Evolutionary conservation across 192 early-diverging fungal genomes (phyloP), one percentile per base, ranked within the genome.

Genomic region (Umbelopsis ramanniana): DNA sequence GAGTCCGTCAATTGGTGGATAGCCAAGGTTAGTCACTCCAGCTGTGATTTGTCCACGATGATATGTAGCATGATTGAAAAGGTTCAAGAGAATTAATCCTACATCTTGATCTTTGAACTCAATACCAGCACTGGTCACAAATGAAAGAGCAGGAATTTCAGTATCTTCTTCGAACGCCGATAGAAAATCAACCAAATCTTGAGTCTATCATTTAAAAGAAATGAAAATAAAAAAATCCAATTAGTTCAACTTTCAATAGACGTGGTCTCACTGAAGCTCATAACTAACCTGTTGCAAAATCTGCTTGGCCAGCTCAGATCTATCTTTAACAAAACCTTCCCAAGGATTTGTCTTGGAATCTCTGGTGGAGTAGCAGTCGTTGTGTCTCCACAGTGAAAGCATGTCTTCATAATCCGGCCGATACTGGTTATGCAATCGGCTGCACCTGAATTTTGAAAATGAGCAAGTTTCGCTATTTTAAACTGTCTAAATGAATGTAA

Each of bases 41-140:
- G 69, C 69, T 22, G 69, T 54, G 14, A 52, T 21, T 55, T 71
- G 50, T 21, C 69, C 69, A 24, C 69, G 69, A 43, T 71, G 69
- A 22, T 71, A 47, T n/a, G 69, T 71, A 29, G 45, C 45, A 33
- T 71, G 69, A 37, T 71, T 71, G 7, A 53, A 71, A 43, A 71
- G 17, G 33, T 71, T 48, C n/a, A 71, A 55, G 5, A 52, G 24
- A 17, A 71, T 19, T 4, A 63, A 35, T 33, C 29, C 57, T 37
- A 26, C 8, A 37, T 63, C 57, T 63, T 37, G 57, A 37, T 63
- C 57, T 37, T 29, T 63, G 12, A 11, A 35, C 14, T 63, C 24
- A 6, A 0, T 35, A n/a, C 57, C 57, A 19, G 4, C 10, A n/a
- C 57, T 63, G 3, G 57, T 37, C 35, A 37, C 17, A 63, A 63